Base-by-base conservation (phyloP, 352 stramenopile genomes). In the Phytopythium mirpurense region DNA sequence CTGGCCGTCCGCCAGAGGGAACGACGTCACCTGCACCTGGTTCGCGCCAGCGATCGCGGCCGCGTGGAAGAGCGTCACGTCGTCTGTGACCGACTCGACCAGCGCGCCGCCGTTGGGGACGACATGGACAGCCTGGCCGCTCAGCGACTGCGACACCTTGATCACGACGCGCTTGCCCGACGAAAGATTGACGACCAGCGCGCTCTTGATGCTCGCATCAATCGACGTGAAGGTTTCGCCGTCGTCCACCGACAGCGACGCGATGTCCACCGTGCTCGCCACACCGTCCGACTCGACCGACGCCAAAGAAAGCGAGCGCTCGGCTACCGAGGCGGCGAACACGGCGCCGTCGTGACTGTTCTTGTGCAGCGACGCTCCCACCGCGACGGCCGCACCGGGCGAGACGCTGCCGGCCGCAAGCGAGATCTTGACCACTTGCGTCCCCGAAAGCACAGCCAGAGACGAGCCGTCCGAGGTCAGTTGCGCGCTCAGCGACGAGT, bases 101-200 rank as follows among this genome's bases (percentile, higher is more conserved):
- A 92, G 36, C 31, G 63, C 48, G 45, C 78, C 78, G 29, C 62
- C 66, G 27, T 60, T 60, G 12, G 62, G 51, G 16, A 92, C 54
- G 18, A 83, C 52, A 14, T 66, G 59, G 45, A 60, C 55, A 9
- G 84, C 62, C 34, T 82, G 49, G 16, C 84, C 50, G 9, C 51
- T 52, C 32, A 89, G 48, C 32, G 62, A 63, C 7, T 52, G 40
- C 36, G 70, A 60, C 26, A 92, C 68, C 35, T 76, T 83, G 8
- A 76, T 27, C 43, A 86, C 80, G 35, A 77, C 72, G 29, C 71
- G 74, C 64, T 84, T 79, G n/a, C 76, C 78, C 15, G 69, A 85
- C 2, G 63, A 55, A 27, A 90, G 55, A n/a, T 57, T 38, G 23
- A 82, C 45, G 8, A 90, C 74, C 21, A 92, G 53, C 19, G 70